Evolutionary conservation across 306 rosid genomes (phyloP), one percentile per base, ranked within the genome.

Genomic region (Cucurbita argyrosperma): DNA sequence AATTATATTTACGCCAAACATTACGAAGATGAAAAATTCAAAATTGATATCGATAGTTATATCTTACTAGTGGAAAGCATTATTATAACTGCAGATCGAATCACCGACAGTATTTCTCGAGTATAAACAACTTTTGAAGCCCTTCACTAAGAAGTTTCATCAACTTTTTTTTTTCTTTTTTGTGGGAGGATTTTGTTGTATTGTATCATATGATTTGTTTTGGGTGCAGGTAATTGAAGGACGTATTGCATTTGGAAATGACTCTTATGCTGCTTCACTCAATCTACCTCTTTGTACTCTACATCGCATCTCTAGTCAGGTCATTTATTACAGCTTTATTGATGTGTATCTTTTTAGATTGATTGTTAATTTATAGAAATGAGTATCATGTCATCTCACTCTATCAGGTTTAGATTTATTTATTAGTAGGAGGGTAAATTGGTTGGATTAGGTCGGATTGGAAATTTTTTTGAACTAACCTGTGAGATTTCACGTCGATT

Each of bases 201-300:
- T 11, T 23, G 8, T 58, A 58, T 58, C 6, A 19, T 19, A 67
- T 67, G 46, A 19, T 19, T 21, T 46, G 23, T 16, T 64, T 67
- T 1, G 4, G 46, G 10, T 47, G 74, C 74, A 68, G 74, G 74
- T 68, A 0, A 68, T 68, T 23, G 74, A 47, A 47, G 74, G 74
- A 8, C 74, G 56, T 68, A 21, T 68, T 13, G 57, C 57, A 68
- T 47, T 47, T 47, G 57, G 39, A 23, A 49, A 37, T 26, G 43
- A 21, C 23, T 46, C 21, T 45, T 6, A 67, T 67, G 40, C 73
- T 35, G 43, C 45, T 47, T 68, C 57, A 50, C 74, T 68, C 74
- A 68, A 68, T 45, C 74, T 68, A 10, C 74, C 74, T 26, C 57
- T 47, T 23, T 68, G 74, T 68, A 68, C 74, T 4, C 74, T 68